Evolutionary conservation across 148 eudicot genomes (phyloP), one percentile per base, ranked within the genome.

Genomic region (Selenicereus undatus): DNA sequence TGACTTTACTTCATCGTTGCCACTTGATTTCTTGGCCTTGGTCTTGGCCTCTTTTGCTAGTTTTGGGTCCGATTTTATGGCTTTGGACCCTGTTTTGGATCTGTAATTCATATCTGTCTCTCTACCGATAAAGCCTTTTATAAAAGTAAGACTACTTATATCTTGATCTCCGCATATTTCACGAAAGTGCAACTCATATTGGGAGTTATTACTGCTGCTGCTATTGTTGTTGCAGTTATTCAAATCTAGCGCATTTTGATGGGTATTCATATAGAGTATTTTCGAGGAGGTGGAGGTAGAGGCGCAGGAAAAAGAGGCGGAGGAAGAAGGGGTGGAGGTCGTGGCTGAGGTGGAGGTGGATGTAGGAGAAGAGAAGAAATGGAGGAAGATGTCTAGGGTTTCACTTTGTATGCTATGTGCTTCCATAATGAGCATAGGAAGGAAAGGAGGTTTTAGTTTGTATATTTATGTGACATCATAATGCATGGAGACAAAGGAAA

Each of bases 341-440:
- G 48, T 69, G 0, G 52, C 54, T 39, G 79, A 52, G 4, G 42
- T 27, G 24, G 70, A 69, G 11, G 73, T 65, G 71, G 75, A 69
- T 58, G 75, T 79, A 16, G 76, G 39, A 4, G 73, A 74, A 1
- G 82, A 62, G 14, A 62, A 45, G 24, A 73, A 43, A 29, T 80
- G 79, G 62, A 71, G 72, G 69, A 72, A 80, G 26, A 18, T 76
- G 35, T 76, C 66, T 76, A 76, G 79, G 42, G 75, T 11, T 80
- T 76, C 74, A 77, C 30, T 72, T 72, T 51, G 83, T 75, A 39
- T 52, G 82, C 52, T 71, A 78, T 72, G 78, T 66, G 69, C 42
- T 73, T 81, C 86, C 86, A 84, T 84, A 50, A 65, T 62, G 11
- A 11, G 16, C 4, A 54, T 16, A 9, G 11, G 42, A 20, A 71